A percentile compares a stretch with the other conserved stretches of the same genome.
Evolutionary conservation across 352 stramenopile genomes (phyloP).

Genomic region (Phytophthora sp.): DNA sequence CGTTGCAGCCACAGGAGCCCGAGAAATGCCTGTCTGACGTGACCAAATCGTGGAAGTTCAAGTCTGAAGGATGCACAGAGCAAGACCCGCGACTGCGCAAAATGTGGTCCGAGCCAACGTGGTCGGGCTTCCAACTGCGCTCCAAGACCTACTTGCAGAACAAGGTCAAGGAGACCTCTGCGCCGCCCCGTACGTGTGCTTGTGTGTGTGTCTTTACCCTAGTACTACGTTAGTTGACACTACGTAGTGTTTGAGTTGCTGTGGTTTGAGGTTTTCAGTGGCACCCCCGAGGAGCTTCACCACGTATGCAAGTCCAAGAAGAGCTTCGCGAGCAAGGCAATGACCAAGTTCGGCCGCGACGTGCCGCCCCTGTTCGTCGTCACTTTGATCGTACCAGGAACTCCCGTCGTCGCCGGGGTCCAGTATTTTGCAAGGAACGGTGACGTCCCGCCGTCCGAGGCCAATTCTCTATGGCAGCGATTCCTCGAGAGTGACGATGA

Average conservation of each 20-base stretch:
- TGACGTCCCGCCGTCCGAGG: constrained; percentile 34
- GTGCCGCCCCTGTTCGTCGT: constrained; percentile 79
- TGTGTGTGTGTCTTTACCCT: background rate
- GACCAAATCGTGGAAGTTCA: constrained; percentile 55
- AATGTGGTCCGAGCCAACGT: constrained; percentile 79
- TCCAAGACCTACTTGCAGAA: constrained; percentile 75
- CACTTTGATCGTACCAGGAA: constrained; percentile 74
- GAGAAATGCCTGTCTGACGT: constrained; percentile 42
- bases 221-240: background rate
- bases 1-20: constrained; percentile 29
- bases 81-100: constrained; percentile 57
- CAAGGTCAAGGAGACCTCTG: constrained; percentile 64
- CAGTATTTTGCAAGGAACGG: constrained; percentile 78
- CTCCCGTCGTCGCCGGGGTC: constrained; percentile 67
- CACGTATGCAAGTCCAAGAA: constrained; percentile 73
- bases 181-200: constrained; percentile 59
- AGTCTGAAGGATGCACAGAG: constrained; percentile 49
- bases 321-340: constrained; percentile 68
- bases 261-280: constrained; percentile 84
- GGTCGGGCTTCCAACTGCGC: constrained; percentile 67
- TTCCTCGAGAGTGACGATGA: constrained; percentile 69
- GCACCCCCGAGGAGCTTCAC: constrained; percentile 67
- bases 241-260: constrained; percentile 78
- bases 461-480: constrained; percentile 58
- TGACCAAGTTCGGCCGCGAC: constrained; percentile 68